A percentile compares a stretch with the other conserved stretches of the same genome.
Conservation (phyloP, 441 rosid species). For the Corymbia calophylla region DNA sequence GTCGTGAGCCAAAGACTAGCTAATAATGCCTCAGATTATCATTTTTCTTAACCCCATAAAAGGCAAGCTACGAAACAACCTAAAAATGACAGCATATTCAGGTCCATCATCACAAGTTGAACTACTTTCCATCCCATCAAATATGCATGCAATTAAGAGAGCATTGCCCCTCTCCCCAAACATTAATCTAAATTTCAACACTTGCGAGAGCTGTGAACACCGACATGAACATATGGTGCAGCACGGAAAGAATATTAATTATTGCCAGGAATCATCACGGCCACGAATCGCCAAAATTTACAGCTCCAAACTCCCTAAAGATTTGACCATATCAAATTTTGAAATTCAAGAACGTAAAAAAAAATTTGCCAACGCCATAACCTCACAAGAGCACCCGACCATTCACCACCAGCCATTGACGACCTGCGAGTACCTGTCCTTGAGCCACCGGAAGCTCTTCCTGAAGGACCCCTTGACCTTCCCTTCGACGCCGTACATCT, state of each 20-base stretch:
- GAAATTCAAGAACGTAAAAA: neutral
- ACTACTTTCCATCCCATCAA: neutral
- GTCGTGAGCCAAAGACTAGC: neutral
- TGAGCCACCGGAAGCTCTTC: slow-evolving; percentile 15
- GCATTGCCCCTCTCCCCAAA: neutral
- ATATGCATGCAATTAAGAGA: neutral
- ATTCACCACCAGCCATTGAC: neutral
- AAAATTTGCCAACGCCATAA: neutral
- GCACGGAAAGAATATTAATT: neutral
- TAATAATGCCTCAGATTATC: neutral
- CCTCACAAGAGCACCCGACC: neutral
- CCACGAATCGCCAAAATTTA: neutral
- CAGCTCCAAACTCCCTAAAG: neutral
- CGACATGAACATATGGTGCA: neutral
- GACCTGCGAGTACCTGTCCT: slow-evolving; percentile 7
- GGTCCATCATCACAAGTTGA: neutral
- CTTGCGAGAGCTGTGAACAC: neutral
- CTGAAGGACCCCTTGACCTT: slow-evolving; percentile 13
- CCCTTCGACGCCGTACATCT: slow-evolving; percentile 10
- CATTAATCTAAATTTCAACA: neutral
- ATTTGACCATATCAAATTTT: neutral
- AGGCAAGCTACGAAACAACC: neutral
- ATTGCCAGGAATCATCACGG: neutral
- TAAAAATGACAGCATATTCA: neutral
- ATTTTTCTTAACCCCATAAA: neutral